Evolutionary conservation across 108 stramenopile species (phyloP).

Genomic region (Ochromonas danica): DNA sequence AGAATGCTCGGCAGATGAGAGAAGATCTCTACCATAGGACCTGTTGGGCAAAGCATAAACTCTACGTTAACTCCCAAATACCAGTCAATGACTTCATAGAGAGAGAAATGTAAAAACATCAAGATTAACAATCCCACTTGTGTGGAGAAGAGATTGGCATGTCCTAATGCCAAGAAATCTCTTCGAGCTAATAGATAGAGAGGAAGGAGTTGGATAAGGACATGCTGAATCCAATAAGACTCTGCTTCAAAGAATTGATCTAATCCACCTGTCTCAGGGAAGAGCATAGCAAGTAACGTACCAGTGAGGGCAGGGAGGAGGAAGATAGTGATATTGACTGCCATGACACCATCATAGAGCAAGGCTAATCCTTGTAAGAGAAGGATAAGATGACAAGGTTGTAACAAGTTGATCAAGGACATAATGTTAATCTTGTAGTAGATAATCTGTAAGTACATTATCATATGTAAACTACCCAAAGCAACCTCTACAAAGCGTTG

Average conservation of each 20-base stretch:
- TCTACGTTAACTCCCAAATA: neutral
- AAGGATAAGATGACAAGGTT: neutral
- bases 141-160: neutral
- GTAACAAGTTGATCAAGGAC: neutral
- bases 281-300: conserved; percentile 10
- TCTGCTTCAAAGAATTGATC: conserved; percentile 19
- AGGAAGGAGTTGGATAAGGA: neutral
- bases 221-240: conserved; percentile 5
- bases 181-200: neutral
- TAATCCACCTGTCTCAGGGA: conserved; percentile 20
- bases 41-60: conserved; percentile 15
- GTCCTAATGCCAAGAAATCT: neutral
- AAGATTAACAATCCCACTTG: neutral
- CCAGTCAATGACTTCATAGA: conserved; percentile 1
- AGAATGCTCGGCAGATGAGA: neutral
- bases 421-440: neutral
- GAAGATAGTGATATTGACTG: neutral
- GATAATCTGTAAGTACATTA: neutral
- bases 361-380: neutral
- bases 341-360: neutral
- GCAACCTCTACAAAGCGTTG: neutral
- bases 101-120: neutral
- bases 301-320: neutral
- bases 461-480: neutral
- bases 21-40: neutral